phyloP scores from a whole-genome alignment of 2,329 filamentous ascomycete genomes.

The Anthostomella pinea region DNA sequence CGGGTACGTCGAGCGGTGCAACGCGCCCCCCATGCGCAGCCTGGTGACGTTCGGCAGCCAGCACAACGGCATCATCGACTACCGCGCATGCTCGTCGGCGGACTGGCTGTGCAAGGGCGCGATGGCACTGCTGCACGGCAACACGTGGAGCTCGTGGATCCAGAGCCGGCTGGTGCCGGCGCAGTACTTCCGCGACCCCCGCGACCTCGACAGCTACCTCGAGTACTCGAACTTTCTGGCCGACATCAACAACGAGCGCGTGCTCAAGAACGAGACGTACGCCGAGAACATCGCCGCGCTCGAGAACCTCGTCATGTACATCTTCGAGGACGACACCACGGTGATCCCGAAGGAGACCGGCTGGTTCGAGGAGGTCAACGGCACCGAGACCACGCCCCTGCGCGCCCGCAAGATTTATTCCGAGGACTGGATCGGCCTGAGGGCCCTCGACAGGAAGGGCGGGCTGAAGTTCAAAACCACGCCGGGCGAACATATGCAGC shows the following conservation, averaged over 20 bases:
- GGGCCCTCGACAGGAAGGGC: constrained; percentile 72
- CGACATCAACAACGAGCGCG: constrained; percentile 92
- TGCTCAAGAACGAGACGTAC: constrained; percentile 70
- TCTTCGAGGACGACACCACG: constrained; percentile 83
- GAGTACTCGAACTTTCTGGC: constrained; percentile 83
- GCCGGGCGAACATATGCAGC: constrained; percentile 79
- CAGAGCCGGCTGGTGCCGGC: constrained; percentile 83
- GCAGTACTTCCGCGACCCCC: constrained; percentile 83
- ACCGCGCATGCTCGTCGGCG: constrained; percentile 65
- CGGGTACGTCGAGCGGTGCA: constrained; percentile 85
- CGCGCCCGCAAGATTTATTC: constrained; percentile 70
- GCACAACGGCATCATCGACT: constrained; percentile 87
- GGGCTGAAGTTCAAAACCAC: constrained; percentile 72
- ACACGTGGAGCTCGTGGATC: constrained; percentile 76
- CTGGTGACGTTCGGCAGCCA: constrained; percentile 87
- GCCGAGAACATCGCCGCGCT: constrained; percentile 65
- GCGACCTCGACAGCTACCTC: constrained; percentile 70
- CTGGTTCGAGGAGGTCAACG: constrained; percentile 88
- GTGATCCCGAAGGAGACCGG: constrained; percentile 86
- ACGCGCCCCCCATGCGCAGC: constrained; percentile 68
- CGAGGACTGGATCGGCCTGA: constrained; percentile 92
- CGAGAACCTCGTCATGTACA: constrained; percentile 80
- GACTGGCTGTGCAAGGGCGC: constrained; percentile 83
- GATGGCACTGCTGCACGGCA: constrained; percentile 72
- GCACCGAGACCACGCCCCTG: constrained; percentile 64